Base-by-base conservation (phyloP, 2,329 filamentous ascomycete species). In the Sporothrix dimorphospora region DNA sequence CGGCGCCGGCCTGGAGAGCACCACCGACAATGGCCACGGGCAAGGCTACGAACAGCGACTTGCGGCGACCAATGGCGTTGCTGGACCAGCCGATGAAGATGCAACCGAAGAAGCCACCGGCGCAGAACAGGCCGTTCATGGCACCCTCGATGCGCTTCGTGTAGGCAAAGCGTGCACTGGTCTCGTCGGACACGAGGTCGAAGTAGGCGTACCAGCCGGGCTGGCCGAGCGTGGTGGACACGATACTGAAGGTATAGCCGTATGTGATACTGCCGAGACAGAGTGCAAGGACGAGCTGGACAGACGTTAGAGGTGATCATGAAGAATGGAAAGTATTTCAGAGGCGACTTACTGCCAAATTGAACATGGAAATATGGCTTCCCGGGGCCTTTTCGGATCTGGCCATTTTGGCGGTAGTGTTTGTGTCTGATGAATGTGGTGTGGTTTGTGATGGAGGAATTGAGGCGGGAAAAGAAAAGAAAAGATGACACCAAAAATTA, bases 1-100 rank as follows among this genome's bases (percentile, higher is more conserved):
- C 72, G 16, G 75, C 72, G 19, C 70, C 73, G 38, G 70, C 74
- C 63, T 76, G 75, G 19, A 76, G 67, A 24, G 67, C 66, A 21
- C 67, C 71, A 16, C 66, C 73, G 21, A 73, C 14, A 11, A 72
- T 57, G 63, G 57, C 68, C 3, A 72, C n/a, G 27, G 55, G 27
- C 16, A 72, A 27, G 2, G 66, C 63, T 30, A 72, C 55, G 5
- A 53, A 19, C 12, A 75, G 30, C 3, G 72, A 69, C 59, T 30
- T 45, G n/a, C 63, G 69, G 24, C 72, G 72, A 11, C 72, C 72
- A 19, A 61, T 27, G 42, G 65, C 65, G 30, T 68, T 61, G 68
- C 63, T 27, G 14, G 70, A 34, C 71, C 71, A 72, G n/a, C 27
- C 55, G 51, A 70, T 67, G 21, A 71, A 69, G n/a, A 74, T 49